Evolutionary conservation across 2,329 filamentous ascomycete species (phyloP).

Genomic region (Curvularia sp.): DNA sequence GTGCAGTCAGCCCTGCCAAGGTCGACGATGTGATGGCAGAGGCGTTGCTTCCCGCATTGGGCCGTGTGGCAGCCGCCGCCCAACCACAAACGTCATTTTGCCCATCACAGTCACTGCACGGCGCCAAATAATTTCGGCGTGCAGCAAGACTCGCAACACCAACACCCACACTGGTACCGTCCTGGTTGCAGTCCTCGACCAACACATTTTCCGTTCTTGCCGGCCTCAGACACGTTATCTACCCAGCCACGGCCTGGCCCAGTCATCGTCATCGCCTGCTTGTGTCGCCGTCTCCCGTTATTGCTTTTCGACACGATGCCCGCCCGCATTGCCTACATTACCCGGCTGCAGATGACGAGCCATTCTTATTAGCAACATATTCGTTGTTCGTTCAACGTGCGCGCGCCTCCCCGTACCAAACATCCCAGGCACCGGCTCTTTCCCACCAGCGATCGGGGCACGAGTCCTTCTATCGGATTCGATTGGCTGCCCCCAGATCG

Average conservation of each 20-base stretch:
- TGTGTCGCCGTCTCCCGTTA: conserved; percentile 15
- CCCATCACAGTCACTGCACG: neutral
- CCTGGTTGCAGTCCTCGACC: conserved; percentile 10
- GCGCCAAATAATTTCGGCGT: conserved; percentile 3
- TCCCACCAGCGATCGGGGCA: conserved; percentile 41
- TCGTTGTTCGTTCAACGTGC: conserved; percentile 38
- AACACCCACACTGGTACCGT: neutral
- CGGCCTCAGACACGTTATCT: conserved; percentile 1
- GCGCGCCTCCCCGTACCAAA: conserved; percentile 34
- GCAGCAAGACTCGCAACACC: neutral
- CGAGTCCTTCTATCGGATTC: conserved; percentile 35
- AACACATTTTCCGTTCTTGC: neutral
- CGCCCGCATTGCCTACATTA: conserved; percentile 21
- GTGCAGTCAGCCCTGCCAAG: conserved; percentile 27
- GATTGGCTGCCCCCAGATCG: conserved; percentile 40
- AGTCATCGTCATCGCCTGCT: conserved; percentile 11
- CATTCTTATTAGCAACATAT: conserved; percentile 33
- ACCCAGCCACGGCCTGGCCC: neutral
- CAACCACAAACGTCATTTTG: conserved; percentile 24
- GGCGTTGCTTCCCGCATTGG: conserved; percentile 26
- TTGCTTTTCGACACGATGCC: conserved; percentile 32
- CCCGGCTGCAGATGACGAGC: conserved; percentile 26
- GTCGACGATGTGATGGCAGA: conserved; percentile 21
- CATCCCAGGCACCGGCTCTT: conserved; percentile 38
- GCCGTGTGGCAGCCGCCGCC: conserved; percentile 21